Percentiles rank a stretch among this genome's conserved stretches.
These are phyloP conservation scores for Panicum virgatum DNA, from an alignment of 202 grass and related monocot genomes.

Conservation along the genomic window DNA sequence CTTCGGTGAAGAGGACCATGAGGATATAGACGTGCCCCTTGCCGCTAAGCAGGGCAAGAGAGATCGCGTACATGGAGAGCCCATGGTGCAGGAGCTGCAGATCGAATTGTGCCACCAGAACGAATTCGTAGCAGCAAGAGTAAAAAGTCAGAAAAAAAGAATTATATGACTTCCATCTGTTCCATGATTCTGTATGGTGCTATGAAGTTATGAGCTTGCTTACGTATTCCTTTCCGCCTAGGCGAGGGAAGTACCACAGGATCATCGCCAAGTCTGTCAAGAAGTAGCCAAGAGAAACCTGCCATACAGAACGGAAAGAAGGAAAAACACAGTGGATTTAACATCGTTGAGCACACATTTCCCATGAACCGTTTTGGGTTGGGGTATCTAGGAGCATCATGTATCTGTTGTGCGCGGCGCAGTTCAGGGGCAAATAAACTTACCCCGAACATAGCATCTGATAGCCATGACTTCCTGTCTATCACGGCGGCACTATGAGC, in stretches of 20 bases:
- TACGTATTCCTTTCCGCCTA: constrained; percentile 83
- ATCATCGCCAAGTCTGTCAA: constrained; percentile 66
- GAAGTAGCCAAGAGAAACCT: constrained; percentile 74
- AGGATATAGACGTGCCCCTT: constrained; percentile 74
- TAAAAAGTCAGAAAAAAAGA: background rate
- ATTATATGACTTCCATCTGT: background rate
- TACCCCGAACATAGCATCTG: constrained; percentile 78
- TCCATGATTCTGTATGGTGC: background rate
- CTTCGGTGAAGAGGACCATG: constrained; percentile 71
- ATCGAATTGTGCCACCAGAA: background rate
- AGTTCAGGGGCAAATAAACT: constrained; percentile 5
- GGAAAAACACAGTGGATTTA: background rate
- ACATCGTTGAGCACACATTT: background rate
- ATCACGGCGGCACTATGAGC: constrained; percentile 31
- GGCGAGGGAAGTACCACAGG: constrained; percentile 57
- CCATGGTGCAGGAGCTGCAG: constrained; percentile 70
- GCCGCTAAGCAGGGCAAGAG: constrained; percentile 53
- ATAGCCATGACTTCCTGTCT: constrained; percentile 67
- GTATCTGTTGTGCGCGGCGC: background rate
- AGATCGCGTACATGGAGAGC: constrained; percentile 61
- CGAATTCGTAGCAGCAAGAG: background rate
- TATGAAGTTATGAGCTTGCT: constrained; percentile 29
- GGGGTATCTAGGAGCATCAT: background rate
- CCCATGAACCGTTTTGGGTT: background rate
- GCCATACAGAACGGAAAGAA: background rate